A percentile compares a stretch with the other conserved stretches of the same genome.
phyloP scores from a whole-genome alignment of 1,284 basidiomycete species.

The Microbotryum scabiosae region DNA sequence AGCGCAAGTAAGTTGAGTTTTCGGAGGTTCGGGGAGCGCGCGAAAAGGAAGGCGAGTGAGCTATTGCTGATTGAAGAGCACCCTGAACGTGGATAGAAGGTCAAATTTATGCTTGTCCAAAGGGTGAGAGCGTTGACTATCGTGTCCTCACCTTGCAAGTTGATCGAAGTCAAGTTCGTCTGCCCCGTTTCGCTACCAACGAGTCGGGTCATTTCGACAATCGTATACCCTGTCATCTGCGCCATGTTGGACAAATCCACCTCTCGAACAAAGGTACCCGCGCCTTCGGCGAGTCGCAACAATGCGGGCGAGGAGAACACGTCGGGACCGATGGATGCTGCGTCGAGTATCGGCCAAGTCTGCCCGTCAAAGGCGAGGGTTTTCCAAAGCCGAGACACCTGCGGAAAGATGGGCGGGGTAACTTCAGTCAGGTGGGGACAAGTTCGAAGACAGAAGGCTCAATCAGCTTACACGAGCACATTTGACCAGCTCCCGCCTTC shows the following conservation, averaged over 20 bases:
- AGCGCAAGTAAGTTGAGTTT: constrained; percentile 60
- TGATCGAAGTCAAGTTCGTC: too few relatives aligned
- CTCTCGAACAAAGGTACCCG: constrained; percentile 57
- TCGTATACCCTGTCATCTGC: constrained; percentile 33
- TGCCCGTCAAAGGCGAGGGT: constrained; percentile 74
- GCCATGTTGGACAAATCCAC: constrained; percentile 57
- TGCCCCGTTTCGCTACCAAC: not conserved
- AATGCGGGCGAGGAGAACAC: constrained; percentile 44
- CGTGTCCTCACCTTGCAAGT: constrained; percentile 6
- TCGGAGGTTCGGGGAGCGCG: constrained; percentile 56
- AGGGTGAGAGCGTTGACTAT: not conserved
- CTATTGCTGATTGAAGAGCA: constrained; percentile 57
- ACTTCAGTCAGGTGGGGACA: not conserved
- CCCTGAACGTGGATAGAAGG: constrained; percentile 44
- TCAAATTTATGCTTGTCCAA: too few relatives aligned
- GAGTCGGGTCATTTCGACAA: constrained; percentile 50
- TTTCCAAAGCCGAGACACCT: constrained; percentile 79
- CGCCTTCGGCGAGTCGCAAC: constrained; percentile 40
- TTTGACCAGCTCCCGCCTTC: constrained; percentile 56
- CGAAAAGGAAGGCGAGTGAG: constrained; percentile 61
- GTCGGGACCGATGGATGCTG: constrained; percentile 51
- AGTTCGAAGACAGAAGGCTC: constrained; percentile 17
- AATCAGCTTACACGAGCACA: constrained; percentile 58
- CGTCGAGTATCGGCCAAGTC: constrained; percentile 61
- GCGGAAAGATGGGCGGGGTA: not conserved